Conservation (phyloP, 495 filamentous ascomycete genomes). For the Penicillium alfredii region DNA sequence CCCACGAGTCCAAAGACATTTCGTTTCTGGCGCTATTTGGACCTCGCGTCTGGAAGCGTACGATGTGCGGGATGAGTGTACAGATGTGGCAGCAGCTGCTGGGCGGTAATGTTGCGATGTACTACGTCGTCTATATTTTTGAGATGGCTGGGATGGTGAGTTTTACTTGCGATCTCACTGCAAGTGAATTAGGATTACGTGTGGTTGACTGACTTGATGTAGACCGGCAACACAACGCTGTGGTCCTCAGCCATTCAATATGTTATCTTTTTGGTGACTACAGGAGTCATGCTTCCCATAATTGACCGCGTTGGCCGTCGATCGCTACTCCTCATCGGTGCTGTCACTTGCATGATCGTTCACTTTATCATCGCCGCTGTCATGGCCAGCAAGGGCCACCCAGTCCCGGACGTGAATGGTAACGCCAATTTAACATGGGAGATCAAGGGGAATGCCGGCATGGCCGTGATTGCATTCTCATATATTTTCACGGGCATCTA, state of each 20-base stretch:
- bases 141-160: slow-evolving; percentile 52
- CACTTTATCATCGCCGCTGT: slow-evolving; percentile 58
- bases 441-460: slow-evolving; percentile 55
- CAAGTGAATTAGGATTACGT: not conserved
- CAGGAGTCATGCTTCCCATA: slow-evolving; percentile 59
- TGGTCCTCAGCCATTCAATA: slow-evolving; percentile 68
- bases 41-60: slow-evolving; percentile 67
- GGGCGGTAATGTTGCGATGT: slow-evolving; percentile 64
- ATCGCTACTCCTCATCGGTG: slow-evolving; percentile 61
- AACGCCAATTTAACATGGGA: slow-evolving; percentile 63
- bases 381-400: slow-evolving; percentile 44
- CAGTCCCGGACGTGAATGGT: slow-evolving; percentile 53
- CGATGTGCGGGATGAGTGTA: slow-evolving; percentile 58
- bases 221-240: slow-evolving; percentile 57
- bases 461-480: slow-evolving; percentile 68
- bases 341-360: slow-evolving; percentile 58
- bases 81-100: slow-evolving; percentile 68
- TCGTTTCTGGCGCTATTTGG: slow-evolving; percentile 50
- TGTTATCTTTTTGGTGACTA: slow-evolving; percentile 69
- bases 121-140: slow-evolving; percentile 70
- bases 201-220: slow-evolving; percentile 6
- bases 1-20: slow-evolving; percentile 48
- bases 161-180: not conserved
- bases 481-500: slow-evolving; percentile 76
- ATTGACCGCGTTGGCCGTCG: slow-evolving; percentile 73